Conservation (phyloP, 1,284 basidiomycete genomes). For the Austropuccinia psidii region DNA sequence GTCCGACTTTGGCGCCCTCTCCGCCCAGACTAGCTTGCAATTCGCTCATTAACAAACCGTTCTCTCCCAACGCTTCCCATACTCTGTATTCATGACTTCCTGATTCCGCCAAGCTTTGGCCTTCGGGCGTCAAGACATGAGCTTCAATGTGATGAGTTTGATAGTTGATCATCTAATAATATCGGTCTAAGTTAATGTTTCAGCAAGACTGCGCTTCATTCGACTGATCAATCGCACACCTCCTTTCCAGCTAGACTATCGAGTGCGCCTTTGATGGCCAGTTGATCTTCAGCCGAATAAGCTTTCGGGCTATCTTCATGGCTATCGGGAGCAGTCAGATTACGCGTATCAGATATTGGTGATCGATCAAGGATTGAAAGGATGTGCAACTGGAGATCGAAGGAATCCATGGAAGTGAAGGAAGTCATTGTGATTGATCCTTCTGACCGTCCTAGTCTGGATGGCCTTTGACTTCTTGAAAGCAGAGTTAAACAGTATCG, state of each 20-base stretch:
- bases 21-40: constrained; percentile 41
- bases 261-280: constrained; percentile 30
- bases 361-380: constrained; percentile 6
- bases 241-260: constrained; percentile 34
- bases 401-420: not conserved
- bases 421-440: not conserved
- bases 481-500: too few relatives aligned
- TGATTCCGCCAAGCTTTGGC: constrained; percentile 1
- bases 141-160: constrained; percentile 32
- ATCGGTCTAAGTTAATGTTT: not conserved
- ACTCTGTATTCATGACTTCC: constrained; percentile 35
- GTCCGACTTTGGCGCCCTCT: constrained; percentile 55
- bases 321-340: constrained; percentile 6
- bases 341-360: constrained; percentile 25
- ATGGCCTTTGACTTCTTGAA: too few relatives aligned
- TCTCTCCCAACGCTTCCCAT: constrained; percentile 23
- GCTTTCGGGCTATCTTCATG: constrained; percentile 1
- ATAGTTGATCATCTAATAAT: constrained; percentile 33
- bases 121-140: constrained; percentile 28
- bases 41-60: constrained; percentile 8
- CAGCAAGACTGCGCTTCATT: not conserved
- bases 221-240: not conserved
- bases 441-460: too few relatives aligned
- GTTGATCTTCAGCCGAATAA: constrained; percentile 27
- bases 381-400: constrained; percentile 23